Evolutionary conservation across 768 basidiomycete genomes (phyloP), one percentile per base, ranked within the genome.

Genomic region (Lentinula edodes): DNA sequence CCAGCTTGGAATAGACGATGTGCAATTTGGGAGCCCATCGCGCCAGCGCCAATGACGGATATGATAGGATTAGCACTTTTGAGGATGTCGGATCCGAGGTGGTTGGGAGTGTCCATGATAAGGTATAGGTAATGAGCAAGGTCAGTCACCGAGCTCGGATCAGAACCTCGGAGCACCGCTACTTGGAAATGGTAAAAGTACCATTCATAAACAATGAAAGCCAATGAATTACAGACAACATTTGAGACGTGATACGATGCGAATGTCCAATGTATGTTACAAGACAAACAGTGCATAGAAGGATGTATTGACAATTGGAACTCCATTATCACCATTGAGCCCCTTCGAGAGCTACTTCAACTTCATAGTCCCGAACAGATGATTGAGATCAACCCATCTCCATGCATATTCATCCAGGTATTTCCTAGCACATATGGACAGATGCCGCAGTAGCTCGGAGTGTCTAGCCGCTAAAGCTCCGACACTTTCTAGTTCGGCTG

Each of bases 361-460:
- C 58, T 36, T 89, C 85, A 95, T 89, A 69, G 86, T 89, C 35
- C 90, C 86, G 74, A 99, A 98, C 57, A 99, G 75, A 4, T 78
- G 69, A 41, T 79, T 77, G 66, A 99, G 80, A 66, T 92, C 86
- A 16, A 99, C 92, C 89, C 92, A 98, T 61, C 93, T 83, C 64
- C 95, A 80, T 41, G 92, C 95, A 72, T 89, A 94, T 69, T 87
- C 85, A 63, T 91, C 80, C n/a, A 98, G 80, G 69, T 97, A 92
- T 69, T 85, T 88, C 61, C 91, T 80, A 0, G 91, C 88, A 16
- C 86, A 84, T 0, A 67, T 71, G 0, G 72, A 71, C 74, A 98
- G 80, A 5, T 70, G 68, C 2, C 71, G 62, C 20, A 98, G 76
- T 20, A 87, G 76, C 0, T 62, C 69, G 6, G 66, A 59, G 68